Evolutionary conservation across 1,139 yeast species (phyloP), one percentile per base, ranked within the genome.

Genomic region (Geotrichum cucujoidarum): DNA sequence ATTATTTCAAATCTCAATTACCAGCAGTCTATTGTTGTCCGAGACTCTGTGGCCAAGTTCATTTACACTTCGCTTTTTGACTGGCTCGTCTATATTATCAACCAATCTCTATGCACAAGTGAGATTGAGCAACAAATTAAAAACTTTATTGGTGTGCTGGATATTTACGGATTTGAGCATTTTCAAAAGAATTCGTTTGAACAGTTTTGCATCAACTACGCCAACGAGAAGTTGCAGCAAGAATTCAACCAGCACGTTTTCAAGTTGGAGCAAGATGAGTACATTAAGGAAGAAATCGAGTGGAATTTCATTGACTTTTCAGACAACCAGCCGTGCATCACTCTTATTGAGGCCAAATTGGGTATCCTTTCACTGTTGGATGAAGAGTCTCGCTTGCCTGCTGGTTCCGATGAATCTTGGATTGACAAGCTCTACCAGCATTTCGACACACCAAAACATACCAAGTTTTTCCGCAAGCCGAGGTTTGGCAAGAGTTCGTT

Each of bases 241-340:
- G 97, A 90, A 65, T 92, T 92, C 67, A 92, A 90, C 63, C 97
- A 90, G 67, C 97, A 92, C 64, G 97, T 92, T 44, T 92, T 92
- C 76, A 92, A 90, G 65, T 77, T 92, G 55, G 98, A 92, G 64
- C 97, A 92, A 72, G 97, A 90, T 64, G 97, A 92, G 63, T 92
- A 92, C 65, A 76, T 89, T 42, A 78, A 78, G 52, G 98, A 92
- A 71, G 87, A 90, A 61, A 90, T 92, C 56, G 95, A 90, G 67
- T 92, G 98, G 97, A 84, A 94, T 14, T 92, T 92, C 64, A 92
- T 92, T 60, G 97, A 92, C 61, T 92, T 90, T 62, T 81, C 94
- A 49, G 99, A 92, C 65, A 94, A 94, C 66, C 97, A 92, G 71
- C 97, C 97, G 8, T 92, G 98, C 71, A 94, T 94, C 62, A 84